Conservation (phyloP, 139 green algal genomes). For the Chlorella sp. region DNA sequence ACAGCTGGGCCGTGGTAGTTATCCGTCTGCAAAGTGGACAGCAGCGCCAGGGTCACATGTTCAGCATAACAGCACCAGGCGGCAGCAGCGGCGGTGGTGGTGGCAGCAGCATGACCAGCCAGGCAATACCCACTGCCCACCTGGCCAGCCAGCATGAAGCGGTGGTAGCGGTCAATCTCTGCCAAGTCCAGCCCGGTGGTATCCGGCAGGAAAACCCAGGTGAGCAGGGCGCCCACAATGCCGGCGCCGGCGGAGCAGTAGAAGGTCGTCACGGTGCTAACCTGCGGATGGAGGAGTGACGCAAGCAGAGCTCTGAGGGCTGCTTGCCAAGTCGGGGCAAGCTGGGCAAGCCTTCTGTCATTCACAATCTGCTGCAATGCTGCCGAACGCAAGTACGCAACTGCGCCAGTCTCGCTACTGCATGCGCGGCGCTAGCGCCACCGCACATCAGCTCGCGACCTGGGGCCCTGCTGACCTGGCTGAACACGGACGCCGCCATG, state of each 20-base stretch:
- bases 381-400: too few species aligned
- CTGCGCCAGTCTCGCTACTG: too few species aligned
- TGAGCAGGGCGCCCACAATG: constrained; percentile 44
- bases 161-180: constrained; percentile 66
- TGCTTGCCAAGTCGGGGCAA: too few species aligned
- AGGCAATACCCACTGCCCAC: too few species aligned
- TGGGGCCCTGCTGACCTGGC: constrained; percentile 28
- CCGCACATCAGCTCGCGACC: too few species aligned
- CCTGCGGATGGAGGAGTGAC: not conserved
- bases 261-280: constrained; percentile 45
- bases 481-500: constrained; percentile 56
- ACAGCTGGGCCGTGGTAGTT: constrained; percentile 65
- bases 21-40: not conserved
- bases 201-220: constrained; percentile 70
- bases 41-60: not conserved
- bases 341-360: too few species aligned
- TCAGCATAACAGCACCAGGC: not conserved
- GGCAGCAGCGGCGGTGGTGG: not conserved
- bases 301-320: not conserved
- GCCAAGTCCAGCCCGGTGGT: constrained; percentile 64
- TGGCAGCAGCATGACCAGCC: not conserved
- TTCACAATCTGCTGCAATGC: too few species aligned
- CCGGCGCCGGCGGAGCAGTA: constrained; percentile 58
- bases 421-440: too few species aligned
- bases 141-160: constrained; percentile 44